These are phyloP conservation scores for Coemansia sp. DNA, from an alignment of 192 early-diverging fungal genomes.

Conservation along the genomic window DNA sequence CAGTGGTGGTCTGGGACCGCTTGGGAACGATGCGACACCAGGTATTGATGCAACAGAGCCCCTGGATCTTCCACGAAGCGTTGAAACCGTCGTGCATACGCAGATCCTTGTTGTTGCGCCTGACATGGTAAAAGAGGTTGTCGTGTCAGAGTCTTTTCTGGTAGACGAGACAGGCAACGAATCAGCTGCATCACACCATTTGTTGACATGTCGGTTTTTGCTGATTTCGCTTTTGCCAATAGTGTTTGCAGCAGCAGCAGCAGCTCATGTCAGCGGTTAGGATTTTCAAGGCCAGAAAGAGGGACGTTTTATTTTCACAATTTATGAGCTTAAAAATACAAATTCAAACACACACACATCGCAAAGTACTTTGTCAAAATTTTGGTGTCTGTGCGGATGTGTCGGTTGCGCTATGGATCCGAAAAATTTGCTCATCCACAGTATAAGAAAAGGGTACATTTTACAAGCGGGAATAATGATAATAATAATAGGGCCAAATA, in stretches of 20 bases:
- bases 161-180: conserved; percentile 2
- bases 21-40: not conserved
- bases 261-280: not conserved
- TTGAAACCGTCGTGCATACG: conserved; percentile 16
- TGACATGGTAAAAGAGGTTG: conserved; percentile 2
- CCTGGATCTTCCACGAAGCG: not conserved
- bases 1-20: not conserved
- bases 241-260: not conserved
- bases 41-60: not conserved
- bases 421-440: too few relatives aligned
- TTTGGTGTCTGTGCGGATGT: too few relatives aligned
- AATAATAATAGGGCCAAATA: not conserved
- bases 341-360: not conserved
- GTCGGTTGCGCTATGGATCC: too few relatives aligned
- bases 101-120: conserved; percentile 22
- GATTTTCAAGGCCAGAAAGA: not conserved
- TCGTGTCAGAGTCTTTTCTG: conserved; percentile 1
- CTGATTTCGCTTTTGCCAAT: conserved; percentile 1
- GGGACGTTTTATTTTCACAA: too few relatives aligned
- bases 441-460: not conserved
- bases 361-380: too few relatives aligned
- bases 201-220: not conserved
- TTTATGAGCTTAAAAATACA: not conserved
- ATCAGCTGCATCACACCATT: not conserved
- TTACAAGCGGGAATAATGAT: not conserved